These are phyloP conservation scores for Mariannaea elegans DNA, from an alignment of 2,329 filamentous ascomycete genomes.

Conservation along the genomic window DNA sequence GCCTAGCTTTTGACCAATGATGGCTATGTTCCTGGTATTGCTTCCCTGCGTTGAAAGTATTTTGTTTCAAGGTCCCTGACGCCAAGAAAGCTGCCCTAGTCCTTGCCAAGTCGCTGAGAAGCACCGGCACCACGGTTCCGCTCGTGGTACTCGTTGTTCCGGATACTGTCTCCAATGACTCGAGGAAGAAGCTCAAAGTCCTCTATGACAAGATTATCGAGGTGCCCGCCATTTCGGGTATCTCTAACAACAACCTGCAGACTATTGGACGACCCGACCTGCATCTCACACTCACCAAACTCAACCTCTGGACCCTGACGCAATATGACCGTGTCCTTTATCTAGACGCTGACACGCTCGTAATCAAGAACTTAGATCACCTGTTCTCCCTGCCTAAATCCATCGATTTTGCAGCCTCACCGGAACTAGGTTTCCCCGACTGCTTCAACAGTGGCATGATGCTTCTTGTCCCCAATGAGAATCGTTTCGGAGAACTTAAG, in stretches of 20 bases:
- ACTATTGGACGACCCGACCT: not conserved
- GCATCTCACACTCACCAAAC: not conserved
- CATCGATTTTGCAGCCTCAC: not conserved
- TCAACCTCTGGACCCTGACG: not conserved
- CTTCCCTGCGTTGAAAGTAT: not conserved
- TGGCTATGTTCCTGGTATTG: not conserved
- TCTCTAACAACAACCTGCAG: not conserved
- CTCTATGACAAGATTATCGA: not conserved
- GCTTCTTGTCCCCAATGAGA: not conserved
- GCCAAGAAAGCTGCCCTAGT: not conserved
- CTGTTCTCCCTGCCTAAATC: not conserved
- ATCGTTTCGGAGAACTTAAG: not conserved
- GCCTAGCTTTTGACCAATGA: not conserved
- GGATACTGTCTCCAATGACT: not conserved
- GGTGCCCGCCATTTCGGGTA: not conserved
- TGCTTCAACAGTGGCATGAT: slow-evolving; percentile 11
- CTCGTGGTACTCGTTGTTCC: not conserved
- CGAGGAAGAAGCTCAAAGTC: not conserved
- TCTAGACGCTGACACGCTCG: not conserved
- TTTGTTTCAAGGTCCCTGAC: not conserved
- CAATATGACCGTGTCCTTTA: not conserved
- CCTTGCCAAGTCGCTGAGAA: not conserved
- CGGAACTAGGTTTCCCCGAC: slow-evolving; percentile 2
- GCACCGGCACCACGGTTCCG: not conserved
- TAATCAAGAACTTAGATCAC: not conserved